These are phyloP conservation scores for Hammondia hammondi DNA, from an alignment of 169 alveolate genomes.

Conservation along the genomic window DNA sequence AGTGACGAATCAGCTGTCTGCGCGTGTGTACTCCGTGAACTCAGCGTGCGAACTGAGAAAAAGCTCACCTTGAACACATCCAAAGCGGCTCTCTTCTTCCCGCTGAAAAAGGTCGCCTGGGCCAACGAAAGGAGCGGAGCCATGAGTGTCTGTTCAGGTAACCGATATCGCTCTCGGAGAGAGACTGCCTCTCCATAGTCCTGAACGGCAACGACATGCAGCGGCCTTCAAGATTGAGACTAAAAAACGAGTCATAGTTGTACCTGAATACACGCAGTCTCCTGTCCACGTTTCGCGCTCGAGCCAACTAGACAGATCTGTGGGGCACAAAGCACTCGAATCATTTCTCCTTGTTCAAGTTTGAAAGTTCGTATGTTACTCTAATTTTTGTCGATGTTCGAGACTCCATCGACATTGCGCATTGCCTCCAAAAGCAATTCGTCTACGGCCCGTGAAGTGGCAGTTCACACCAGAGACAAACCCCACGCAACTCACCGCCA, in stretches of 20 bases:
- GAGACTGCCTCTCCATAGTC: constrained; percentile 33
- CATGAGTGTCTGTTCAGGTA: constrained; percentile 39
- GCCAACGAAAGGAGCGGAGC: constrained; percentile 46
- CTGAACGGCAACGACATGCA: background rate
- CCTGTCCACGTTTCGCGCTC: background rate
- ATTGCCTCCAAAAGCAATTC: too few relatives aligned
- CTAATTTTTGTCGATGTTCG: too few relatives aligned
- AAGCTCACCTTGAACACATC: constrained; percentile 4
- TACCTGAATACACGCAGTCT: background rate
- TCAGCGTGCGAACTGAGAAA: too few relatives aligned
- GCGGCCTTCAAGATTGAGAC: background rate
- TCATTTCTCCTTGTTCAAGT: too few relatives aligned
- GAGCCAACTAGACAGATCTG: background rate
- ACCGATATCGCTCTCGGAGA: constrained; percentile 22
- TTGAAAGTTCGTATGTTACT: too few relatives aligned
- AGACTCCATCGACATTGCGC: too few relatives aligned
- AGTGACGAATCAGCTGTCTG: too few relatives aligned
- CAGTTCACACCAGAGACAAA: too few relatives aligned
- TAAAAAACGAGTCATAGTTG: background rate
- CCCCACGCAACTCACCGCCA: too few relatives aligned
- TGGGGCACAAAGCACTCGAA: too few relatives aligned
- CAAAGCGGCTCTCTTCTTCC: constrained; percentile 7
- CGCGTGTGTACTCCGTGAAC: too few relatives aligned
- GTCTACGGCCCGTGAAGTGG: too few relatives aligned
- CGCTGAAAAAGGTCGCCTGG: constrained; percentile 50